Percentiles rank a stretch among this genome's conserved stretches.
phyloP scores from a whole-genome alignment of 2,329 filamentous ascomycete genomes.

The Aspergillus novoparasiticus region DNA sequence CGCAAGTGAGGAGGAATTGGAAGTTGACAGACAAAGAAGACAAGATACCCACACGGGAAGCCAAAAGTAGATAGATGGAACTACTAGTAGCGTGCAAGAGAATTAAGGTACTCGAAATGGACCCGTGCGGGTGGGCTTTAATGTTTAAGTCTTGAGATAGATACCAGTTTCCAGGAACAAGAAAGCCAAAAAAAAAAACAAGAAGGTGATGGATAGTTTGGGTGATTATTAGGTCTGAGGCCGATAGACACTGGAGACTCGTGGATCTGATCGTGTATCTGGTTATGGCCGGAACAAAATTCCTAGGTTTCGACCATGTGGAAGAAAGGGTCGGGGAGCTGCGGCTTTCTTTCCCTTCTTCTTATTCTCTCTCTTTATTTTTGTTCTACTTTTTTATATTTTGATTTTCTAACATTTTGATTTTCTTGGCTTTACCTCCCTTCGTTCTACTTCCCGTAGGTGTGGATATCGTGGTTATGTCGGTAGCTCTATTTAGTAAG shows the following conservation, averaged over 20 bases:
- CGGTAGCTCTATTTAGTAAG: no score
- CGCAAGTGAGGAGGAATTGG: neutral
- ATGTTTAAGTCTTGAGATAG: neutral
- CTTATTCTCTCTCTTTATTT: neutral
- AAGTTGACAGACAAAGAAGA: neutral
- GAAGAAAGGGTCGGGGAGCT: neutral
- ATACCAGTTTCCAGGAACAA: neutral
- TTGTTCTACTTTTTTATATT: neutral
- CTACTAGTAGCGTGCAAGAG: neutral
- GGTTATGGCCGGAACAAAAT: conserved; percentile 1
- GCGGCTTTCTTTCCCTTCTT: neutral
- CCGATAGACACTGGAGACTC: conserved; percentile 1
- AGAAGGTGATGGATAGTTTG: neutral
- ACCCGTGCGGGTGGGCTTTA: neutral
- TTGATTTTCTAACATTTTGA: neutral
- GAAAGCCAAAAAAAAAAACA: neutral
- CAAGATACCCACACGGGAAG: neutral
- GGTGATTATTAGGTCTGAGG: neutral
- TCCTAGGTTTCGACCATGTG: conserved; percentile 1
- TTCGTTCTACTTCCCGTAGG: neutral
- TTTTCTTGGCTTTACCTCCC: neutral
- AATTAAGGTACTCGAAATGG: neutral
- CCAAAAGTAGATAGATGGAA: neutral
- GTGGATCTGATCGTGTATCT: neutral
- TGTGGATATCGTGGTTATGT: neutral